These are phyloP conservation scores for Pythium brachiatum DNA, from an alignment of 352 stramenopile species.

Conservation along the genomic window DNA sequence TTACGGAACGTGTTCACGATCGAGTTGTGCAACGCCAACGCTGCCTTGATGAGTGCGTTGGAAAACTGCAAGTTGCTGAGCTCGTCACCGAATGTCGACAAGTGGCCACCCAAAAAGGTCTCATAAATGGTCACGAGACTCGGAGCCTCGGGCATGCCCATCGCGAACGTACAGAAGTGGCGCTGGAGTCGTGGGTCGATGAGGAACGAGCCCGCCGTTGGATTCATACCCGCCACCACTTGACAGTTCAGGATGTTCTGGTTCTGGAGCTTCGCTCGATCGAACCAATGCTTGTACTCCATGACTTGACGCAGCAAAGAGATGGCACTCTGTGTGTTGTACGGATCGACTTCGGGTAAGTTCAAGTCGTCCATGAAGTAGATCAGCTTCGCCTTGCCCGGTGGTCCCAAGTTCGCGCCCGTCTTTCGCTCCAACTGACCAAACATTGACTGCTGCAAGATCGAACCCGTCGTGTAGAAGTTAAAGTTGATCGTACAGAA, in stretches of 20 bases:
- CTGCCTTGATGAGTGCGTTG: conserved; percentile 92
- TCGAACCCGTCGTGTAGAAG: conserved; percentile 95
- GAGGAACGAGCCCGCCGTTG: conserved; percentile 92
- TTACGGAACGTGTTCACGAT: conserved; percentile 93
- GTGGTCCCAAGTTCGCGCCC: conserved; percentile 91
- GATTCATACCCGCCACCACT: conserved; percentile 96
- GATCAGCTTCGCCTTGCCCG: conserved; percentile 91
- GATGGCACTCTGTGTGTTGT: conserved; percentile 96
- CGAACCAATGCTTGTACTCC: conserved; percentile 94
- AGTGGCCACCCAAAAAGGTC: conserved; percentile 93
- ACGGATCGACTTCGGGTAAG: conserved; percentile 93
- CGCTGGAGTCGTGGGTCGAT: conserved; percentile 93
- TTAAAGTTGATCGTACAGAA: conserved; percentile 97
- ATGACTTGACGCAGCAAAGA: conserved; percentile 94
- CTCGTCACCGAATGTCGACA: conserved; percentile 90
- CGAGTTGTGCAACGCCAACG: conserved; percentile 89
- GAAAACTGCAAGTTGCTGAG: conserved; percentile 84
- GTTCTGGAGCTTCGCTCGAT: conserved; percentile 90
- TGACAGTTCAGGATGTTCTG: conserved; percentile 96
- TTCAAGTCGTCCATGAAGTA: conserved; percentile 98
- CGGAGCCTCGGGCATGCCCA: conserved; percentile 92
- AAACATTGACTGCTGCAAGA: conserved; percentile 93
- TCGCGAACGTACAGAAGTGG: conserved; percentile 96
- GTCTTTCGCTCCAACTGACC: conserved; percentile 95
- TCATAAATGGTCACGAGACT: conserved; percentile 96